phyloP scores from a whole-genome alignment of 2,329 filamentous ascomycete species.

The Leptosphaerulina australis region DNA sequence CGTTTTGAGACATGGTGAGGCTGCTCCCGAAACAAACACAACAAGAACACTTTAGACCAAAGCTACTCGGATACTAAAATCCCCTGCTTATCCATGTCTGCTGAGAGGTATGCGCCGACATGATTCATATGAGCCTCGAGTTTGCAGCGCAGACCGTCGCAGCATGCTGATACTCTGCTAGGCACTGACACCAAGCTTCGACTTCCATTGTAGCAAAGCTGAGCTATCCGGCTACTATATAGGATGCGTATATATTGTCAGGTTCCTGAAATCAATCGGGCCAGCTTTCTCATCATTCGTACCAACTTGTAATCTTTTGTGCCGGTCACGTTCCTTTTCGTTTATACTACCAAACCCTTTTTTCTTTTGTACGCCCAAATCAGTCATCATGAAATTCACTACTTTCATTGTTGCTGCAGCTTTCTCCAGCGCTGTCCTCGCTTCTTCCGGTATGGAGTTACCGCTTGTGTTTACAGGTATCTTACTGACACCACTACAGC shows the following conservation, averaged over 20 bases:
- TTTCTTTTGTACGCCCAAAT: conserved; percentile 10
- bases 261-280: conserved; percentile 8
- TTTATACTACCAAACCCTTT: conserved; percentile 11
- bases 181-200: conserved; percentile 30
- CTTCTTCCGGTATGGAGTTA: conserved; percentile 24
- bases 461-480: not conserved
- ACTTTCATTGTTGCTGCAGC: conserved; percentile 32
- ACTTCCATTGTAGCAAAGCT: conserved; percentile 24
- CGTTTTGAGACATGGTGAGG: conserved; percentile 35
- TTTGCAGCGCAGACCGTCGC: conserved; percentile 17
- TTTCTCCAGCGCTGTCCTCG: conserved; percentile 38
- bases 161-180: conserved; percentile 34
- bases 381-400: conserved; percentile 38
- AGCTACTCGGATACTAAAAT: conserved; percentile 21
- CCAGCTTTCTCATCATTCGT: conserved; percentile 19
- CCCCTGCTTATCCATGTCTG: conserved; percentile 21
- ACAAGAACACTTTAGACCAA: conserved; percentile 16
- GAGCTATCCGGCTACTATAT: conserved; percentile 6
- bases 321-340: conserved; percentile 37
- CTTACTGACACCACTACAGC: conserved; percentile 9
- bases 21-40: conserved; percentile 30
- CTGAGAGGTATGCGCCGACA: conserved; percentile 6
- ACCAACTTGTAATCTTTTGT: conserved; percentile 32
- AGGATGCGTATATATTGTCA: conserved; percentile 25
- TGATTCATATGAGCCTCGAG: conserved; percentile 2